A percentile compares a stretch with the other conserved stretches of the same genome.
Conservation (phyloP, 345 rosid species). For the Boechera stricta region DNA sequence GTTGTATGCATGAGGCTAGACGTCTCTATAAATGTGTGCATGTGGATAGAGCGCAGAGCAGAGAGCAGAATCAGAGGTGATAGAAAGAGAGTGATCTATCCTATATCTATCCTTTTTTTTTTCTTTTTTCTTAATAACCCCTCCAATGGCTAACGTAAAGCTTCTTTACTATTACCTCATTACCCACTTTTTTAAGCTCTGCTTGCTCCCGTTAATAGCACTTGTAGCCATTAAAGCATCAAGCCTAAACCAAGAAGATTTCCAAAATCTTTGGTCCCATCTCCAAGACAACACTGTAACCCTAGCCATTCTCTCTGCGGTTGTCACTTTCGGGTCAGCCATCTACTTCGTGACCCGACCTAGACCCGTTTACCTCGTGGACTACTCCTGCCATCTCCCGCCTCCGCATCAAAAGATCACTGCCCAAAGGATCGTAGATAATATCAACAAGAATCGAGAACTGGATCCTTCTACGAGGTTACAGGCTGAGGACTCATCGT, state of each 20-base stretch:
- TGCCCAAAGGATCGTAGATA: conserved; percentile 61
- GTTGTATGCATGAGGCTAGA: conserved; percentile 6
- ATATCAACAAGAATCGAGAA: conserved; percentile 58
- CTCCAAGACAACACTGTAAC: conserved; percentile 61
- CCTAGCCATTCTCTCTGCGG: conserved; percentile 48
- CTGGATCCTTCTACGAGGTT: conserved; percentile 47
- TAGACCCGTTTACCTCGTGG: conserved; percentile 60
- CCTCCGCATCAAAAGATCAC: conserved; percentile 61
- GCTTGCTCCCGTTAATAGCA: conserved; percentile 65
- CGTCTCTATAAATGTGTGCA: conserved; percentile 20
- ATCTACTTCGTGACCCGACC: conserved; percentile 69
- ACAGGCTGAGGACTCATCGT: conserved; percentile 56
- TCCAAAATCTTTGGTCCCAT: conserved; percentile 56
- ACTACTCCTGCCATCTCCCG: conserved; percentile 82
- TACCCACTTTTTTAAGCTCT: conserved; percentile 62
- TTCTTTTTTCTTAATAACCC: background rate
- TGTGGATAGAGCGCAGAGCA: conserved; percentile 8
- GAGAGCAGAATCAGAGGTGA: background rate
- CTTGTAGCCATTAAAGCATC: conserved; percentile 55
- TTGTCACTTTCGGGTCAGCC: conserved; percentile 55
- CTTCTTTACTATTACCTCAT: conserved; percentile 69
- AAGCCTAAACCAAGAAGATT: conserved; percentile 58
- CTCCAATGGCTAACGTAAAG: conserved; percentile 63
- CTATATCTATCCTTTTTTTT: background rate
- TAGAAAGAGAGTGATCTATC: background rate